Base-by-base conservation (phyloP, 2,329 filamentous ascomycete genomes). In the Aspergillus calidoustus region DNA sequence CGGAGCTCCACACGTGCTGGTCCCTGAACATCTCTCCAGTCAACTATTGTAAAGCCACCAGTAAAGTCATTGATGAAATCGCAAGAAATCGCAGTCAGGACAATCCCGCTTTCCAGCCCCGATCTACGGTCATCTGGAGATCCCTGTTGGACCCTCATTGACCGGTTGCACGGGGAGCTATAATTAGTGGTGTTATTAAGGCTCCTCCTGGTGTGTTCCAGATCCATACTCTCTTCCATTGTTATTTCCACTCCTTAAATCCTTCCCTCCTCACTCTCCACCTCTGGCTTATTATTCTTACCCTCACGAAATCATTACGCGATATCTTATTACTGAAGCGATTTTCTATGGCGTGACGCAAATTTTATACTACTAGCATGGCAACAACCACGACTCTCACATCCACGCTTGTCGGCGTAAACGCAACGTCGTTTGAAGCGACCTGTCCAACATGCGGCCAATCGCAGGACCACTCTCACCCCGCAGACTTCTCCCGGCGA, bases 391-490 rank as follows among this genome's bases (percentile, higher is more conserved):
- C 64, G 38, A 62, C 69, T 57, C 59, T 71, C 55, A 66, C 69
- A 31, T 71, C 73, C 31, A 73, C 73, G 0, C 71, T 76, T 57
- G 68, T 76, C 58, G 72, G 72, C 61, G 68, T 68, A 15, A 63
- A 68, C 47, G 65, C 69, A 34, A 64, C 67, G 60, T 64, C 71
- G 41, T 68, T 59, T 34, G 66, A 69, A 28, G 72, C 68, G 47
- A 66, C 59, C 43, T 80, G 79, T 69, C 76, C 79, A 48, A 72
- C 74, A 51, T 81, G 79, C 65, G 78, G 79, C 58, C 73, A 72
- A 51, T 57, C 65, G 31, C 61, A 69, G 50, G 68, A 71, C 51
- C 61, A 69, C 9, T 60, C 69, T 51, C 62, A 69, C 13, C 61
- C 69, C 19, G 66, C 67, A 49, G 65, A 64, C 11, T 72, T 75